Conservation (phyloP, 768 basidiomycete species). For the Dendrothele bispora region DNA sequence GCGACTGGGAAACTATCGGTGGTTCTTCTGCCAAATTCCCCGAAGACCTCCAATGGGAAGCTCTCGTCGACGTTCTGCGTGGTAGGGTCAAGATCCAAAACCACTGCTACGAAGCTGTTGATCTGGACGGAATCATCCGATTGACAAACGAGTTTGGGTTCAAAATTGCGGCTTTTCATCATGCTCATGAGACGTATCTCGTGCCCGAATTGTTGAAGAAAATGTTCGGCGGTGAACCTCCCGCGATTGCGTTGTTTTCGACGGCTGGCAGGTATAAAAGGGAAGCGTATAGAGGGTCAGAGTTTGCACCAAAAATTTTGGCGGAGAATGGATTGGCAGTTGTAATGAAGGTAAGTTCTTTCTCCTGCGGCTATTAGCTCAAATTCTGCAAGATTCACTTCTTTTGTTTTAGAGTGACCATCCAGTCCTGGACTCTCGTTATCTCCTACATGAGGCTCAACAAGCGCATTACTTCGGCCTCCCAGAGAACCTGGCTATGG, state of each 20-base stretch:
- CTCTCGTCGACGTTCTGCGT: slow-evolving; percentile 70
- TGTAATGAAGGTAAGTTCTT: slow-evolving; percentile 63
- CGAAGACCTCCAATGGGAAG: slow-evolving; percentile 70
- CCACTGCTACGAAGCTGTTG: slow-evolving; percentile 62
- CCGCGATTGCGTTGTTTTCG: background rate
- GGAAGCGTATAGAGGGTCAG: slow-evolving; percentile 79
- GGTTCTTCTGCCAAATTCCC: slow-evolving; percentile 43
- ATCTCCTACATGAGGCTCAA: slow-evolving; percentile 81
- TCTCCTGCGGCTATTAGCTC: too few relatives aligned
- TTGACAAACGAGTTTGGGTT: slow-evolving; percentile 74
- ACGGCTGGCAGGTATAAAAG: slow-evolving; percentile 58
- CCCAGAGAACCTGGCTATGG: slow-evolving; percentile 64
- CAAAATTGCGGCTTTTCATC: slow-evolving; percentile 72
- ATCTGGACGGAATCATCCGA: slow-evolving; percentile 67
- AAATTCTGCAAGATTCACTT: background rate
- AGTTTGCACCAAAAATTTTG: slow-evolving; percentile 78
- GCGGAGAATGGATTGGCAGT: slow-evolving; percentile 66
- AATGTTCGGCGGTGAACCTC: slow-evolving; percentile 47
- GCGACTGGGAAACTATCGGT: slow-evolving; percentile 8
- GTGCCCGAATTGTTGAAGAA: slow-evolving; percentile 75
- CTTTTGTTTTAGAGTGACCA: slow-evolving; percentile 56
- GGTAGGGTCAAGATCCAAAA: slow-evolving; percentile 68
- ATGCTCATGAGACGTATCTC: slow-evolving; percentile 79
- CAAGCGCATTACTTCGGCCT: slow-evolving; percentile 83
- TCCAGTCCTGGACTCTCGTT: slow-evolving; percentile 64